Conservation (phyloP, 352 stramenopile species). For the Sclerospora graminicola region DNA sequence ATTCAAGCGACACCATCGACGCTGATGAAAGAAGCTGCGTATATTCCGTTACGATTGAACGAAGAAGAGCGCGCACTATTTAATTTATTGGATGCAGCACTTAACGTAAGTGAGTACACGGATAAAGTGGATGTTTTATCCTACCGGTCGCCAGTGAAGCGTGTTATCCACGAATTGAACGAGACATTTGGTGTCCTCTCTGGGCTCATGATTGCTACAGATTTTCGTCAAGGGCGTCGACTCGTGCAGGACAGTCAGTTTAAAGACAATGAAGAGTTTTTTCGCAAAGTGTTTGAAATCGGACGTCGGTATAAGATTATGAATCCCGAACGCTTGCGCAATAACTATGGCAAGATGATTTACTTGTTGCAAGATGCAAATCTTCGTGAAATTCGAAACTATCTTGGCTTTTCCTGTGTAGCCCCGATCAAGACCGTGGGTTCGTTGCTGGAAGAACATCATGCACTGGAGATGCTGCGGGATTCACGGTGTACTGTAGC, state of each 20-base stretch:
- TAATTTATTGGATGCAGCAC: constrained; percentile 63
- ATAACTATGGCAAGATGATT: constrained; percentile 93
- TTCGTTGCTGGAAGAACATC: constrained; percentile 55
- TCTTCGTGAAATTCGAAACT: constrained; percentile 52
- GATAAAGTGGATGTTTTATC: constrained; percentile 87
- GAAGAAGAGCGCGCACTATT: constrained; percentile 64
- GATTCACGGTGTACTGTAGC: constrained; percentile 62
- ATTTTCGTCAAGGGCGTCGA: constrained; percentile 50
- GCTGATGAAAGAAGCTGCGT: constrained; percentile 30
- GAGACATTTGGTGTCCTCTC: constrained; percentile 57
- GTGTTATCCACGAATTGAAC: constrained; percentile 60
- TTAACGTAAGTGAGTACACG: constrained; percentile 89
- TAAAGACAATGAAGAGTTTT: constrained; percentile 70
- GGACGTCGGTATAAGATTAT: constrained; percentile 92
- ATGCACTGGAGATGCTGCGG: constrained; percentile 54
- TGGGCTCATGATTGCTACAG: constrained; percentile 42
- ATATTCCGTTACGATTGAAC: constrained; percentile 60
- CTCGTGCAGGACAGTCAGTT: constrained; percentile 53
- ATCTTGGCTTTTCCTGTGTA: constrained; percentile 73
- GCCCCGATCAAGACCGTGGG: constrained; percentile 61
- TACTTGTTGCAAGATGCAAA: constrained; percentile 90
- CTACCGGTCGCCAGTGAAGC: constrained; percentile 57
- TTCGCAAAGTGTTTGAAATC: constrained; percentile 84
- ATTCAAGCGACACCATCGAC: constrained; percentile 18
- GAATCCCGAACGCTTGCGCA: constrained; percentile 87